A percentile compares a stretch with the other conserved stretches of the same genome.
These are phyloP conservation scores for Candolleomyces aberdarensis DNA, from an alignment of 768 basidiomycete genomes.

Conservation along the genomic window DNA sequence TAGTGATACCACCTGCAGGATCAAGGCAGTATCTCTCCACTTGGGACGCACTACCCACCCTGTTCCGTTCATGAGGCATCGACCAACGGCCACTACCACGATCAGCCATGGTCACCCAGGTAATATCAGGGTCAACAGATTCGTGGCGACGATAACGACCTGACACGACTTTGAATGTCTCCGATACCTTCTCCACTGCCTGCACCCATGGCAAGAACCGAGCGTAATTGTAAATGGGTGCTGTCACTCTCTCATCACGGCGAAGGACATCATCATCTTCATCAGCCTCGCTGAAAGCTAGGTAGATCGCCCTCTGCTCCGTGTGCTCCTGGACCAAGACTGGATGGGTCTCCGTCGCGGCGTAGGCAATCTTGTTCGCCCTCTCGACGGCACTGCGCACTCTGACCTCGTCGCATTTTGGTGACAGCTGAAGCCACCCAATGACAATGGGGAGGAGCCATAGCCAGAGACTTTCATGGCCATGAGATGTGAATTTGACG, in stretches of 20 bases:
- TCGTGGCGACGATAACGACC: constrained; percentile 5
- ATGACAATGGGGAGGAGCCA: constrained; percentile 41
- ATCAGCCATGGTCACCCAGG: background rate
- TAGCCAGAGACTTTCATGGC: constrained; percentile 41
- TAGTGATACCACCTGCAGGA: background rate
- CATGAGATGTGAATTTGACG: constrained; percentile 23
- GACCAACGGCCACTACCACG: no score
- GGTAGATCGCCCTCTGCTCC: background rate
- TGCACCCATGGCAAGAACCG: constrained; percentile 19
- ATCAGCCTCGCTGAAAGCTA: background rate
- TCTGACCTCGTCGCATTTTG: constrained; percentile 33
- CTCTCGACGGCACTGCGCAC: constrained; percentile 24
- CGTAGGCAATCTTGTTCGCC: constrained; percentile 25
- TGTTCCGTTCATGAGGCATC: background rate
- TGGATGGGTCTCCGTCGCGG: constrained; percentile 8
- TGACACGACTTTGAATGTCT: constrained; percentile 10
- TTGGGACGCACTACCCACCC: background rate
- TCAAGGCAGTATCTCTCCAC: background rate
- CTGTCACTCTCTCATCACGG: constrained; percentile 14
- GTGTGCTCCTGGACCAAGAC: background rate
- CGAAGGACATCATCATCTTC: background rate
- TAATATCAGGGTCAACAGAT: background rate
- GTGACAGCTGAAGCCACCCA: constrained; percentile 39
- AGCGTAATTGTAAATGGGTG: constrained; percentile 21
- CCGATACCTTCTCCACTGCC: constrained; percentile 9